A percentile compares a stretch with the other conserved stretches of the same genome.
These are phyloP conservation scores for Chionographis japonica DNA, from an alignment of 106 monocot genomes.

Conservation along the genomic window DNA sequence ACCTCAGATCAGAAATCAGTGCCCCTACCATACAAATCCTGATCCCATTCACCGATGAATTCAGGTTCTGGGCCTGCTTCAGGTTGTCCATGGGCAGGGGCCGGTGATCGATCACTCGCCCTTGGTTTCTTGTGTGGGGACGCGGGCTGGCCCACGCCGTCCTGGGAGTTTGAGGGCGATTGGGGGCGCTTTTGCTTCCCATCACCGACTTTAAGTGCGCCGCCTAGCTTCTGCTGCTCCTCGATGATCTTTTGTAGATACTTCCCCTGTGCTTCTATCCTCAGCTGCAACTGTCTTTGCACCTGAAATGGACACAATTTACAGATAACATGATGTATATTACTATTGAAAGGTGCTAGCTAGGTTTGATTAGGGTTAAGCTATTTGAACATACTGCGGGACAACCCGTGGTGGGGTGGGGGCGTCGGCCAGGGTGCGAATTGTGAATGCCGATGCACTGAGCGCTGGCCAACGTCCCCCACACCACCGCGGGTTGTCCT, in stretches of 20 bases:
- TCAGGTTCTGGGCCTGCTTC: constrained; percentile 11
- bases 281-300: constrained; percentile 69
- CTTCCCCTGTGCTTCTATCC: constrained; percentile 80
- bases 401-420: too few relatives aligned
- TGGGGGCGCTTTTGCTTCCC: constrained; percentile 12
- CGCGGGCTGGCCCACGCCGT: not conserved
- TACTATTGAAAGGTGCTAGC: too few relatives aligned
- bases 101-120: constrained; percentile 2
- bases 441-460: too few relatives aligned
- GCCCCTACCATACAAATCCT: constrained; percentile 11
- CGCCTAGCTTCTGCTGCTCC: constrained; percentile 66
- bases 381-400: too few relatives aligned
- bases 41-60: constrained; percentile 13
- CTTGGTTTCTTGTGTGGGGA: constrained; percentile 35
- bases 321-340: not conserved
- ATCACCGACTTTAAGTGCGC: constrained; percentile 17
- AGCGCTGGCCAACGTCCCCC: too few relatives aligned
- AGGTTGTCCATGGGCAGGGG: not conserved
- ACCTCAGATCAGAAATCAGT: not conserved
- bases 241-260: constrained; percentile 80
- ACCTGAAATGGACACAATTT: constrained; percentile 34
- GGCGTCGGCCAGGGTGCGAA: too few relatives aligned
- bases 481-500: too few relatives aligned
- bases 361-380: too few relatives aligned
- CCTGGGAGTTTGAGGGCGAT: constrained; percentile 4